These are phyloP conservation scores for Leonotis leonurus DNA, from an alignment of 257 asterid genomes.

Conservation along the genomic window DNA sequence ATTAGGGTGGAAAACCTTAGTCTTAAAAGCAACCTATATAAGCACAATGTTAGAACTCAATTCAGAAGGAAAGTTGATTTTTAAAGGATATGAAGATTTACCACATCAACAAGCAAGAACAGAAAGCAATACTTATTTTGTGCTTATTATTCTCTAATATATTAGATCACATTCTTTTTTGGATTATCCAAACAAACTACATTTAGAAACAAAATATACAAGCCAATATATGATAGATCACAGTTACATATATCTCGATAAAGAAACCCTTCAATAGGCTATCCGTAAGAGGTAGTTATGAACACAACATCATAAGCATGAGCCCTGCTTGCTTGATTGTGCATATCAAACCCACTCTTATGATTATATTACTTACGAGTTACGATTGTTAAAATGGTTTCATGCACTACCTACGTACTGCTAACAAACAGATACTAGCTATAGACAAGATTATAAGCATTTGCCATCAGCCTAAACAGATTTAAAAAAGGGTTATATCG, in stretches of 20 bases:
- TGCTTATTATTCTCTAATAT: background rate
- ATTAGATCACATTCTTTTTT: background rate
- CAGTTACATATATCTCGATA: background rate
- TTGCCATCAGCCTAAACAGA: background rate
- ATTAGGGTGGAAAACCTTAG: constrained; percentile 31
- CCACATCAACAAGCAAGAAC: background rate
- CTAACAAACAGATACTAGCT: background rate
- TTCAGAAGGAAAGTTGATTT: background rate
- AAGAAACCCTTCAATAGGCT: background rate
- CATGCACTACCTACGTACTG: background rate
- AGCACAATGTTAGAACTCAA: constrained; percentile 7
- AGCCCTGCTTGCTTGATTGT: background rate
- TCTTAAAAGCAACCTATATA: constrained; percentile 31
- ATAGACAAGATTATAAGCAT: background rate
- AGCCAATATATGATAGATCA: background rate
- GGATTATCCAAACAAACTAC: background rate
- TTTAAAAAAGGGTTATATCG: background rate
- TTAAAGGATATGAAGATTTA: background rate
- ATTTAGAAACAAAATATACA: background rate
- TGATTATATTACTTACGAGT: background rate
- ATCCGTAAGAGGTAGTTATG: background rate
- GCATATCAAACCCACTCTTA: background rate
- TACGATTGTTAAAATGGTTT: background rate
- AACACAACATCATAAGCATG: background rate
- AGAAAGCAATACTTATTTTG: background rate